A percentile compares a stretch with the other conserved stretches of the same genome.
Conservation (phyloP, 2,329 filamentous ascomycete genomes). For the Penicillium crustosum region DNA sequence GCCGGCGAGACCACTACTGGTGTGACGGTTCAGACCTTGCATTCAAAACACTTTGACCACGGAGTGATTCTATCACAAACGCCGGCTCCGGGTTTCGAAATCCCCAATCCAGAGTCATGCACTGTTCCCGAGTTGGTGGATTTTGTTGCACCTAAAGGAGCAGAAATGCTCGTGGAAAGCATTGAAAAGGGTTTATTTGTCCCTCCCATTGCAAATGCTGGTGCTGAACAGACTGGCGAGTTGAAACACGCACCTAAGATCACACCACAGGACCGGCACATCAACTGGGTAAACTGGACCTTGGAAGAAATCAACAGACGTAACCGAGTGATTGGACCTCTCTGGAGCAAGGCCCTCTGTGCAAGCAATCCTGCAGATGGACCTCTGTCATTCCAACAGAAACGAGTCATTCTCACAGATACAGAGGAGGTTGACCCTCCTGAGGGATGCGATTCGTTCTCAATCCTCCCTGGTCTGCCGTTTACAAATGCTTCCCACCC, state of each 20-base stretch:
- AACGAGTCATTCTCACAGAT: slow-evolving; percentile 40
- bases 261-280: slow-evolving; percentile 59
- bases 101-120: slow-evolving; percentile 50
- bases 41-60: slow-evolving; percentile 73
- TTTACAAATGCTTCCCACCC: slow-evolving; percentile 34
- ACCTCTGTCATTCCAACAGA: slow-evolving; percentile 26
- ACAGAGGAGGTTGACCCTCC: slow-evolving; percentile 35
- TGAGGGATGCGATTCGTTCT: slow-evolving; percentile 27
- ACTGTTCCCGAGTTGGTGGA: slow-evolving; percentile 54
- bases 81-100: slow-evolving; percentile 53
- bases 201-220: slow-evolving; percentile 52
- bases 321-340: slow-evolving; percentile 60
- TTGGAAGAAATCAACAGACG: slow-evolving; percentile 57
- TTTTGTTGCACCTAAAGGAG: slow-evolving; percentile 64
- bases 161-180: slow-evolving; percentile 66
- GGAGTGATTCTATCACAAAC: slow-evolving; percentile 74
- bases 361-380: slow-evolving; percentile 20
- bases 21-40: slow-evolving; percentile 82
- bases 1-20: slow-evolving; percentile 62
- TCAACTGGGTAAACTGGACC: slow-evolving; percentile 60
- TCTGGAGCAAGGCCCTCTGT: slow-evolving; percentile 59
- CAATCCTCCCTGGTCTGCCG: slow-evolving; percentile 38
- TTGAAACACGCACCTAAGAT: slow-evolving; percentile 70
- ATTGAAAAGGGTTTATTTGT: slow-evolving; percentile 66
- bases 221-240: slow-evolving; percentile 25